Conservation (phyloP, 2,329 filamentous ascomycete species). For the Amphichorda felina region DNA sequence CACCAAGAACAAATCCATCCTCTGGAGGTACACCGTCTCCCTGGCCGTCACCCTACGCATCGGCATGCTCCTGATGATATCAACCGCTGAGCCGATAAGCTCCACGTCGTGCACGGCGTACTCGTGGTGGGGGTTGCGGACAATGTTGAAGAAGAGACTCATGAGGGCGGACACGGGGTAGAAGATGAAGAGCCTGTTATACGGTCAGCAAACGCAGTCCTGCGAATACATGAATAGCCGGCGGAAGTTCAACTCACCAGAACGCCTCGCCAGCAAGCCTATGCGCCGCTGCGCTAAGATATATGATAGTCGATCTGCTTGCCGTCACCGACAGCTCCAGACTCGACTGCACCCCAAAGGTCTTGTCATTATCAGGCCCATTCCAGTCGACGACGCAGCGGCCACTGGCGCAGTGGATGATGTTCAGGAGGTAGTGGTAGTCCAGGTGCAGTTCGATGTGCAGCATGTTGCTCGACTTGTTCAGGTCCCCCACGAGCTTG, state of each 20-base stretch:
- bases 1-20: too few relatives aligned
- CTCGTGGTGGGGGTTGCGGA: conserved; percentile 31
- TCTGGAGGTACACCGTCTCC: too few relatives aligned
- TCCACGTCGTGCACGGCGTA: conserved; percentile 31
- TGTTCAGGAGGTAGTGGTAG: conserved; percentile 41
- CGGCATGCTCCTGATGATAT: conserved; percentile 29
- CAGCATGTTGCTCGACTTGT: conserved; percentile 27
- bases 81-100: conserved; percentile 27
- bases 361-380: conserved; percentile 8
- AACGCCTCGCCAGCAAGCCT: conserved; percentile 33
- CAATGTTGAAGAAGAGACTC: conserved; percentile 41
- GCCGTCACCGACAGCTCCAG: conserved; percentile 40
- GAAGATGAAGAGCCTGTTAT: conserved; percentile 37
- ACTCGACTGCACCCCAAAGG: conserved; percentile 37
- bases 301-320: conserved; percentile 40
- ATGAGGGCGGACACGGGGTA: conserved; percentile 44
- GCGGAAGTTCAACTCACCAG: conserved; percentile 23
- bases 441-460: conserved; percentile 36
- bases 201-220: neutral
- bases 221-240: neutral
- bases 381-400: conserved; percentile 20
- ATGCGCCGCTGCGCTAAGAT: conserved; percentile 27
- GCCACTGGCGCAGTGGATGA: conserved; percentile 42
- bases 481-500: conserved; percentile 13
- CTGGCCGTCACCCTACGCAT: too few relatives aligned